Base-by-base conservation (phyloP, 495 filamentous ascomycete species). In the Daldinia grandis region DNA sequence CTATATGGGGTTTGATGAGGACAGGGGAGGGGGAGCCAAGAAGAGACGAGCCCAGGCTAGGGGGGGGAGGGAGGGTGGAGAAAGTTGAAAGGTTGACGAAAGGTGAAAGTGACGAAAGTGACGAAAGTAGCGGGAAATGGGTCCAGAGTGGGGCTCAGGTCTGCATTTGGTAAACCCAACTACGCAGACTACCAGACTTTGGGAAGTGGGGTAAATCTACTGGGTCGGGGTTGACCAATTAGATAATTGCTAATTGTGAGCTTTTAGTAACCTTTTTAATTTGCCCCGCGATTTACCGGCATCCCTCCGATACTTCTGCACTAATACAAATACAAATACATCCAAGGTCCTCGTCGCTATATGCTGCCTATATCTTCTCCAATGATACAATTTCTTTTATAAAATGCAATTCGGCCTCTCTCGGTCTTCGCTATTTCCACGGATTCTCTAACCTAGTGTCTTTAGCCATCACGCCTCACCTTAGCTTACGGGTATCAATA, bases 201-300 rank as follows among this genome's bases (percentile, higher is more conserved):
- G 66, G 69, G 42, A 72, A 65, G 68, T 71, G 62, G 69, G 69
- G 69, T 72, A 68, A 64, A 37, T 25, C n/a, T 64, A 10, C 37
- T 62, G 1, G 3, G n/a, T n/a, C 30, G n/a, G 25, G n/a, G 54
- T 28, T 33, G 15, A 1, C 69, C 69, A 72, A 72, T 72, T 15
- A 72, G 28, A 53, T 25, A 68, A 64, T 64, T 64, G 17, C 47
- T 72, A 72, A 72, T 72, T 72, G 69, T 61, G 69, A 72, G 64
- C 63, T 67, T 64, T 57, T 15, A 28, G 25, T 25, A 19, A 24
- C 24, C 47, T 44, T 44, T 19, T 19, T 21, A 17, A 37, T 5
- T 33, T 67, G 58, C 69, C 69, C 64, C 64, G 64, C 69, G 55
- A 72, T 68, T 72, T 72, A 28, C 64, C 69, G 69, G 69, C 69